Base-by-base conservation (phyloP, 768 basidiomycete genomes). In the Naematelia encephala region DNA sequence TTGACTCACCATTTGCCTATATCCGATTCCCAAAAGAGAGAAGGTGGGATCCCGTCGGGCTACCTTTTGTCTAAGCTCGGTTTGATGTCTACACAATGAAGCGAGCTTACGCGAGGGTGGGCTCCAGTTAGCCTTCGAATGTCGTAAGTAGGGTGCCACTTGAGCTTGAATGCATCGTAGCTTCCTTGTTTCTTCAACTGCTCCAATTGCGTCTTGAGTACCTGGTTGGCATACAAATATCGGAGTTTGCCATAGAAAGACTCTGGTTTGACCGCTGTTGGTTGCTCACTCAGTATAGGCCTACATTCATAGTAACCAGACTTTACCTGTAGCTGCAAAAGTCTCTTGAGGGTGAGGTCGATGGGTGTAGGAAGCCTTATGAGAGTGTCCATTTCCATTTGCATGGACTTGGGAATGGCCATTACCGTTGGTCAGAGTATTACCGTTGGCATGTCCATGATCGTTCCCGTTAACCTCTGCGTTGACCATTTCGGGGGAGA, bases 161-260 rank as follows among this genome's bases (percentile, higher is more conserved):
- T 25, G 39, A 69, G 44, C 25, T 63, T 55, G 60, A 69, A 69
- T 4, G 67, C 64, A 46, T 63, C 59, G 51, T 66, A 66, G 47
- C 61, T 63, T 2, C 67, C 67, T 49, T 63, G 62, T 48, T 69
- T 63, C 46, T 61, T 63, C 26, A 69, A 25, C 45, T 66, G 67
- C 26, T 63, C 62, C 14, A 69, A 54, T 49, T 69, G 67, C n/a
- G 67, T 69, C 51, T 66, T 55, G 48, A 70, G 65, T 1, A 70
- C 68, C 19, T 56, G 47, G 4, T 59, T 28, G 2, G 63, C 55
- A 49, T 67, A 70, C 0, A 67, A 48, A 11, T 39, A 28, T 4
- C 68, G 49, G 27, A 70, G 51, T 43, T 67, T 64, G 5, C 68
- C 68, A 46, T 58, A 67, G 56, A 70, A 70, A 1, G 66, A 67